Evolutionary conservation across 164 flowering plant genomes (phyloP).

Genomic region (Piper betle): DNA sequence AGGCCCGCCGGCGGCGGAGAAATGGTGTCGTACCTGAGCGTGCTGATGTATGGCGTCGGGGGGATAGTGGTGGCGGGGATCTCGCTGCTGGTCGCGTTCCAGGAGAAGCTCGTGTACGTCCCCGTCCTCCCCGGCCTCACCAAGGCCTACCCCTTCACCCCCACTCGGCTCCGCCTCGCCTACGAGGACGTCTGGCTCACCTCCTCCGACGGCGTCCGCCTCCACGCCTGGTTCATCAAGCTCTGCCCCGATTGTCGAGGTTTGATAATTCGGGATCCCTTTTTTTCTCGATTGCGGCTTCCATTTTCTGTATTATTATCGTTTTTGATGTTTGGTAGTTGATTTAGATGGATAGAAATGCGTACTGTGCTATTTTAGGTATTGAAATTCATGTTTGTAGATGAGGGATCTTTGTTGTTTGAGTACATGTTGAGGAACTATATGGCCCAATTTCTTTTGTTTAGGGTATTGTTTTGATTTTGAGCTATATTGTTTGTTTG

Average conservation of each 20-base stretch:
- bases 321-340: too few relatives aligned
- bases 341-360: too few relatives aligned
- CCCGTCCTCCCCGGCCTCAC: slow-evolving; percentile 93
- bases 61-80: slow-evolving; percentile 76
- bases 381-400: too few relatives aligned
- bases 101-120: slow-evolving; percentile 87
- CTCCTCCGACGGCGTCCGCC: slow-evolving; percentile 83
- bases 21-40: slow-evolving; percentile 67
- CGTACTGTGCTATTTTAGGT: too few relatives aligned
- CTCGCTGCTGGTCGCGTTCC: slow-evolving; percentile 84
- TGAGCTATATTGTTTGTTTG: too few relatives aligned
- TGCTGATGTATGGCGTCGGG: slow-evolving; percentile 67
- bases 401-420: too few relatives aligned
- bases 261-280: slow-evolving; percentile 5
- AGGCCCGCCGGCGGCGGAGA: not conserved
- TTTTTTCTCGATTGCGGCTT: not conserved
- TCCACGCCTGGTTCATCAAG: slow-evolving; percentile 98
- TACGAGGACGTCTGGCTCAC: slow-evolving; percentile 94
- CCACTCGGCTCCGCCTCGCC: slow-evolving; percentile 65
- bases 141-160: slow-evolving; percentile 74
- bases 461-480: too few relatives aligned
- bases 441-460: too few relatives aligned
- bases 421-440: too few relatives aligned
- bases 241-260: slow-evolving; percentile 82
- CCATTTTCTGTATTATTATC: too few relatives aligned